Percentiles rank a stretch among this genome's conserved stretches.
Evolutionary conservation across 108 stramenopile genomes (phyloP).

Genomic region (Aurantiochytrium sp.): DNA sequence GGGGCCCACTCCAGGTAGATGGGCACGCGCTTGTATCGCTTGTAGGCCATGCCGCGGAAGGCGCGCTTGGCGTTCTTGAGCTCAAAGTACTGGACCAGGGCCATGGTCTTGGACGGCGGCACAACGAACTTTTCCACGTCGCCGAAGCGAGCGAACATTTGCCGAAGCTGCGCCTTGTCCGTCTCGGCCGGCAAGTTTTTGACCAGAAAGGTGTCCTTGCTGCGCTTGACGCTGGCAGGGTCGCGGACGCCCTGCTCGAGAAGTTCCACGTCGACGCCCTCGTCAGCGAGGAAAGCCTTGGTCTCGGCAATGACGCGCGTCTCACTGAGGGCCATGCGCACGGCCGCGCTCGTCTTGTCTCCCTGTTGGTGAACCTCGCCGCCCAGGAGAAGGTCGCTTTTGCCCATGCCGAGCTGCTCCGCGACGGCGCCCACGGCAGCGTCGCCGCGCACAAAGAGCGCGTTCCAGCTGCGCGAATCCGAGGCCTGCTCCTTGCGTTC

Average conservation of each 20-base stretch:
- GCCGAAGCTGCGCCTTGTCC: constrained; percentile 70
- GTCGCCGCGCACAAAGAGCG: constrained; percentile 87
- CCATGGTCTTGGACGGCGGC: constrained; percentile 79
- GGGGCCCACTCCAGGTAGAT: constrained; percentile 98
- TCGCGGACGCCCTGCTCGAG: constrained; percentile 52
- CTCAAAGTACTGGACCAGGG: constrained; percentile 82
- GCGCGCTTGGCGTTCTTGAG: constrained; percentile 79
- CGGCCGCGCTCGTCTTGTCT: constrained; percentile 54
- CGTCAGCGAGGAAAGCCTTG: constrained; percentile 72
- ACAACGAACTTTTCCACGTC: constrained; percentile 63
- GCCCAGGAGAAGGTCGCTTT: constrained; percentile 84
- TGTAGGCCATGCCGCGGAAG: constrained; percentile 74
- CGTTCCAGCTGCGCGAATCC: constrained; percentile 76
- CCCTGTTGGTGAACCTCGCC: constrained; percentile 77
- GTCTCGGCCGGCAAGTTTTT: constrained; percentile 92
- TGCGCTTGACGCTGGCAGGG: constrained; percentile 53
- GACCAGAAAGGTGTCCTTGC: constrained; percentile 78
- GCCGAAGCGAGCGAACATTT: constrained; percentile 73
- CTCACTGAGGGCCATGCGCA: constrained; percentile 87
- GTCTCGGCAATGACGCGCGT: constrained; percentile 90
- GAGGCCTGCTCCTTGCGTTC: constrained; percentile 73
- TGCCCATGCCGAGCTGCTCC: constrained; percentile 72
- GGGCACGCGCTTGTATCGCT: constrained; percentile 85
- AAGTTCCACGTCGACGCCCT: constrained; percentile 81
- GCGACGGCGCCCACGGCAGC: constrained; percentile 88